Evolutionary conservation across 2,329 filamentous ascomycete genomes (phyloP).

Genomic region (Nigrospora osmanthi): DNA sequence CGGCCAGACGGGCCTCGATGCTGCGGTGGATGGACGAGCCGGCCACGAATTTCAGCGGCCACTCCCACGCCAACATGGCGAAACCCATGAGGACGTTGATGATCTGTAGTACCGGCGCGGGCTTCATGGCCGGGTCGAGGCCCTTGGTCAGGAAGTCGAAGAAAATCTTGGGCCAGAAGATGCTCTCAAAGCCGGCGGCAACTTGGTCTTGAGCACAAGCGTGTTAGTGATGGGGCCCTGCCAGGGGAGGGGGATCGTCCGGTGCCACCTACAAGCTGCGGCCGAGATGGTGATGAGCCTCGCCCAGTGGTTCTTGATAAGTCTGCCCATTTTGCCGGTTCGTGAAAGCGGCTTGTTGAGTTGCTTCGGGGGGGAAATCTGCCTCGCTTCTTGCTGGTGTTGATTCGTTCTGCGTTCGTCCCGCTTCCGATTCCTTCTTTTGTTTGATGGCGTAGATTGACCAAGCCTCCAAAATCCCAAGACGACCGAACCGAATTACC

Average conservation of each 20-base stretch:
- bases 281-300: constrained; percentile 87
- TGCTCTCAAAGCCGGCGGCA: constrained; percentile 71
- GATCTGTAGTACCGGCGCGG: constrained; percentile 80
- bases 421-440: constrained; percentile 4
- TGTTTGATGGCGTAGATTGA: constrained; percentile 3
- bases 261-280: constrained; percentile 39
- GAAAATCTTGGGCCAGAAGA: constrained; percentile 99
- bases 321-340: constrained; percentile 68
- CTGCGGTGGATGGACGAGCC: constrained; percentile 75
- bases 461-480: no score
- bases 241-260: no score
- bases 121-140: constrained; percentile 78
- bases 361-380: constrained; percentile 3
- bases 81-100: constrained; percentile 82
- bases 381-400: no score
- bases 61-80: constrained; percentile 78
- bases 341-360: constrained; percentile 6
- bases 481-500: not conserved
- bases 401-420: constrained; percentile 8
- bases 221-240: not conserved
- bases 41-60: constrained; percentile 73
- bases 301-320: constrained; percentile 99
- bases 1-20: constrained; percentile 75
- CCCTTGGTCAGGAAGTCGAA: constrained; percentile 94
- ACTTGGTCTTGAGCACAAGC: constrained; percentile 62